phyloP scores from a whole-genome alignment of 1,284 basidiomycete species.

The Dichomitus squalens region DNA sequence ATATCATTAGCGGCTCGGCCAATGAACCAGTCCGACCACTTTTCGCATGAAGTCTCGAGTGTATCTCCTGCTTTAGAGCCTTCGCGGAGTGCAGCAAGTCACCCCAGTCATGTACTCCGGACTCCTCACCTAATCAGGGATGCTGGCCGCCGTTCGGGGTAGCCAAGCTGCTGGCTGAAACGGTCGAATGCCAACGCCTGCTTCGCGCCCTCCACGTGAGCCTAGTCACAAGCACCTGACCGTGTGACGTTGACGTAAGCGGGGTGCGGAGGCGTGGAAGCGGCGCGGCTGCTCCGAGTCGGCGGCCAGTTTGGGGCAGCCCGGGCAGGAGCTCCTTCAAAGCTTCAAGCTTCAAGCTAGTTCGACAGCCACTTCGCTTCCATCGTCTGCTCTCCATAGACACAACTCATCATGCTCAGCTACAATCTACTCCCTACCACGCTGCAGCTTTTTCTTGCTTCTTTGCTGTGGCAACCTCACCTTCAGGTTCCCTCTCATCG shows the following conservation, averaged over 20 bases:
- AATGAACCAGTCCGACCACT: no score
- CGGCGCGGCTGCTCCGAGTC: no score
- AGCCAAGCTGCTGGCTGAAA: no score
- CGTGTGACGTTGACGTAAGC: constrained; percentile 3
- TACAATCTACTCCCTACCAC: constrained; percentile 22
- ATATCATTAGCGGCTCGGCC: no score
- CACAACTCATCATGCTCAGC: constrained; percentile 17
- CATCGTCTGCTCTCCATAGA: background rate
- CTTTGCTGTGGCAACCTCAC: constrained; percentile 13
- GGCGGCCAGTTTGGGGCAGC: no score
- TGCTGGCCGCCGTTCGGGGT: no score
- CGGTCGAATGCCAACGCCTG: background rate
- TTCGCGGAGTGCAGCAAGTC: no score
- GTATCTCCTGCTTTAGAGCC: no score
- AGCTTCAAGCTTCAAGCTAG: background rate
- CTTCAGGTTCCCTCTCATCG: constrained; percentile 25
- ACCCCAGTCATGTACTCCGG: no score
- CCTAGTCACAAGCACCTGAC: constrained; percentile 3
- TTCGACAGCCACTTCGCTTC: background rate
- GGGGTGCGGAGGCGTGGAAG: background rate
- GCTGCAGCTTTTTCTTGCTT: constrained; percentile 22
- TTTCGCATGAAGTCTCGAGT: no score
- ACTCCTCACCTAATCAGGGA: no score
- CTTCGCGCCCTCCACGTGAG: background rate
- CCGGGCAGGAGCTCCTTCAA: no score